A percentile compares a stretch with the other conserved stretches of the same genome.
Evolutionary conservation across 2,329 filamentous ascomycete species (phyloP).

Genomic region (Fusarium tanahbumbuense): DNA sequence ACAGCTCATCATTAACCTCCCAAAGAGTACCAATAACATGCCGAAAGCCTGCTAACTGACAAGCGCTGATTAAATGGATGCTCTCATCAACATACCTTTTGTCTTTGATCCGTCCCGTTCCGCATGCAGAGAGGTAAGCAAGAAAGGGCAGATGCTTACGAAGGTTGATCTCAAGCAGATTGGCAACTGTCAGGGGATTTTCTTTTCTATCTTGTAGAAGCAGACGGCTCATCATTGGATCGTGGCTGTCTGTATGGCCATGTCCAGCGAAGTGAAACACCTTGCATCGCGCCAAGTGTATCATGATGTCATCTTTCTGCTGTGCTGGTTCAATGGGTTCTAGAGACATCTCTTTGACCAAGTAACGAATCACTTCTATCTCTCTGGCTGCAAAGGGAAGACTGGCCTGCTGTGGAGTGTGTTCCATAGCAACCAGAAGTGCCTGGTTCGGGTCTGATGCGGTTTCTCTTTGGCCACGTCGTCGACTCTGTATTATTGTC

Average conservation of each 20-base stretch:
- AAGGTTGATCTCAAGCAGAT: too few species aligned
- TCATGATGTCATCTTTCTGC: background rate
- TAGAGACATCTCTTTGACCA: background rate
- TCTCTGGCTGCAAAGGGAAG: background rate
- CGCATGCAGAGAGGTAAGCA: too few species aligned
- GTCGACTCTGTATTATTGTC: too few species aligned
- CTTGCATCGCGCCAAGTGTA: background rate
- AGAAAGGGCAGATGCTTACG: too few species aligned
- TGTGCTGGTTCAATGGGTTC: background rate
- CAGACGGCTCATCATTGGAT: too few species aligned
- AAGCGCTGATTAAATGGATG: background rate
- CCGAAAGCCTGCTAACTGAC: background rate
- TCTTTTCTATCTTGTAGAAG: too few species aligned
- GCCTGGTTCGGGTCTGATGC: too few species aligned
- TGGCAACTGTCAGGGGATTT: too few species aligned
- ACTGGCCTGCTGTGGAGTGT: too few species aligned
- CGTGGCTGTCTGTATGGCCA: background rate
- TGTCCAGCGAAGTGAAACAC: background rate
- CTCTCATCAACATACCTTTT: background rate
- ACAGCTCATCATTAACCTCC: background rate
- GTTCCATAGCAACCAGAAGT: too few species aligned
- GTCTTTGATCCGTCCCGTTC: too few species aligned
- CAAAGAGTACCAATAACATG: background rate
- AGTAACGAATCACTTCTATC: background rate
- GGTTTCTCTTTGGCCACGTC: too few species aligned